Percentiles rank a stretch among this genome's conserved stretches.
phyloP scores from a whole-genome alignment of 257 asterid species.

The Capsicum pubescens region DNA sequence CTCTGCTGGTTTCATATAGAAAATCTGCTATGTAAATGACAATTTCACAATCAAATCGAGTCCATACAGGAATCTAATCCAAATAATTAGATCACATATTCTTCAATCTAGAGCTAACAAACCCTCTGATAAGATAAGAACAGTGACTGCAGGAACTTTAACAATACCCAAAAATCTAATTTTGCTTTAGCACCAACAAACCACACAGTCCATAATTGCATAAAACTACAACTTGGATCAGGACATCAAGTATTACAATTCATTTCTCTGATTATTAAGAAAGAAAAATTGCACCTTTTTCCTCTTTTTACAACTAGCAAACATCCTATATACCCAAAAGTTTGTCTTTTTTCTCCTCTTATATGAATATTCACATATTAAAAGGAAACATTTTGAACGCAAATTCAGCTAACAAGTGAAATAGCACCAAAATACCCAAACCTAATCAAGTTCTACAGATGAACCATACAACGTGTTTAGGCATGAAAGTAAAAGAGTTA shows the following conservation, averaged over 20 bases:
- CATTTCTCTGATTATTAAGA: neutral
- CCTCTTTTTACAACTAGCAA: neutral
- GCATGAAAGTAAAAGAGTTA: no score
- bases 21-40: neutral
- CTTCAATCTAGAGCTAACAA: neutral
- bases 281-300: conserved; percentile 1
- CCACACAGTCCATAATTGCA: neutral
- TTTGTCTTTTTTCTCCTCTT: neutral
- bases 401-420: neutral
- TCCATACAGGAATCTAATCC: neutral
- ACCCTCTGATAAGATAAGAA: neutral
- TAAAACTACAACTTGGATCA: neutral
- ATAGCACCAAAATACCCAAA: neutral
- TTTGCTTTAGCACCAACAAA: neutral
- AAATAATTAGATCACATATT: neutral
- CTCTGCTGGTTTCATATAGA: neutral
- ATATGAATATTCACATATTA: neutral
- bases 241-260: no score
- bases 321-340: neutral
- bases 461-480: neutral
- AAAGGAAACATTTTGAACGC: neutral
- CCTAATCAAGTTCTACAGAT: neutral
- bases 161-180: neutral
- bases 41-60: neutral
- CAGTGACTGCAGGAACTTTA: neutral